Base-by-base conservation (phyloP, 2,329 filamentous ascomycete species). In the Alternaria triticina region DNA sequence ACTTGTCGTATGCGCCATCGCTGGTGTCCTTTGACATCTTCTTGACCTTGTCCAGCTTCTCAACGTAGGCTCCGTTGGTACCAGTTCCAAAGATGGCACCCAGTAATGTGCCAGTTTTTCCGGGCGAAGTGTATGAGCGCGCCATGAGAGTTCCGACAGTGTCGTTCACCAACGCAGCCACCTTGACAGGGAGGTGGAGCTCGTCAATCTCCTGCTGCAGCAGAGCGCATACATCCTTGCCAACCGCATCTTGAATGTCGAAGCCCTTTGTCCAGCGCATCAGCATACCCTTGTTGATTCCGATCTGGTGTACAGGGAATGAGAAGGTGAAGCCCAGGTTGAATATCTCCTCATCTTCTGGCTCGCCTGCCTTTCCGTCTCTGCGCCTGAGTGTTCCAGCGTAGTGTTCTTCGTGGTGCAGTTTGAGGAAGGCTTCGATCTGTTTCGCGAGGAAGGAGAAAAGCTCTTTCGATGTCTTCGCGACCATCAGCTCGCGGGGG, bases 181-280 rank as follows among this genome's bases (percentile, higher is more conserved):
- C 96, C 75, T 91, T 92, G 64, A 99, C 94, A 0, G 96, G 96
- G 7, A 99, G 88, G 63, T 89, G 85, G 43, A 97, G 88, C 64
- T 88, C 88, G 82, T 98, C 93, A 73, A 99, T 94, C 81, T 97
- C 96, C 20, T 84, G 83, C 82, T 99, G 96, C 36, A 99, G 86
- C 66, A 99, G 84, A 45, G 89, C 90, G 80, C 96, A 99, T 30
- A 99, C 94, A 79, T 99, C 96, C 82, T 97, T 91, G 73, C 95
- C 96, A 62, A 99, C 82, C 1, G 94, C 92, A 77, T 98, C 96
- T n/a, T 90, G 87, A 70, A 99, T 98, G 78, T 98, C 93, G 78
- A 97, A 99, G 56, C 96, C 96, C 84, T 99, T 99, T 61, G 96
- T 99, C 96, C 96, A 99, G 72, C 96, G 90, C 81, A 97, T 96